Evolutionary conservation across 768 basidiomycete genomes (phyloP).

Genomic region (Nevesoporus exiguus): DNA sequence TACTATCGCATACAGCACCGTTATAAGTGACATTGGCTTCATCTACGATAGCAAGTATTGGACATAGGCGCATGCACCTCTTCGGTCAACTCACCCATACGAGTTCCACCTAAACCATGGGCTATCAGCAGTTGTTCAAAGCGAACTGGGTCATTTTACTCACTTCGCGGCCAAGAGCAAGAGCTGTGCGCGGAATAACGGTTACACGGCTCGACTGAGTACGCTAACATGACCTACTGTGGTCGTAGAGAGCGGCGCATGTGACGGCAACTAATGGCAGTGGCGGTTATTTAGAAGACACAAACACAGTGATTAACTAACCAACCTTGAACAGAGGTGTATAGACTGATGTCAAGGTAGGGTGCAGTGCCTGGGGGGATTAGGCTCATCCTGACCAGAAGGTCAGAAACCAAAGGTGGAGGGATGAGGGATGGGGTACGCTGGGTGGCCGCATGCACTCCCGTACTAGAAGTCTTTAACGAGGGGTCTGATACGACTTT

Average conservation of each 20-base stretch:
- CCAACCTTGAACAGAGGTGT: constrained; percentile 24
- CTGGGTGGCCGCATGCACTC: background rate
- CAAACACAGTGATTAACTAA: background rate
- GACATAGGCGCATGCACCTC: background rate
- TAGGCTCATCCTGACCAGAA: constrained; percentile 23
- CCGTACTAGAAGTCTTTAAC: constrained; percentile 13
- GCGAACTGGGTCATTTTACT: constrained; percentile 1
- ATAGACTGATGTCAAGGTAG: constrained; percentile 8
- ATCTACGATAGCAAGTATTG: constrained; percentile 14
- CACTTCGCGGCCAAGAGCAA: constrained; percentile 29
- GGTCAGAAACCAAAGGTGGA: constrained; percentile 1
- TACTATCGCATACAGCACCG: constrained; percentile 25
- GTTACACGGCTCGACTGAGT: background rate
- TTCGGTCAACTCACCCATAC: constrained; percentile 25
- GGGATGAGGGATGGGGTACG: background rate
- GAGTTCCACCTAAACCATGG: constrained; percentile 24
- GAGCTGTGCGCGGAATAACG: constrained; percentile 9
- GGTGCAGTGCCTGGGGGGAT: constrained; percentile 8
- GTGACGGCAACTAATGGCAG: constrained; percentile 27
- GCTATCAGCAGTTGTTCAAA: background rate
- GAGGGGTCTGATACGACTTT: background rate
- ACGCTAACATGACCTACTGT: constrained; percentile 14
- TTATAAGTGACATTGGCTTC: constrained; percentile 26
- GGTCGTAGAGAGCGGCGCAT: constrained; percentile 28
- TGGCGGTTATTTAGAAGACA: background rate